Evolutionary conservation across 352 stramenopile species (phyloP), one percentile per base, ranked within the genome.

Genomic region (Globisporangium rhizosaccharum): DNA sequence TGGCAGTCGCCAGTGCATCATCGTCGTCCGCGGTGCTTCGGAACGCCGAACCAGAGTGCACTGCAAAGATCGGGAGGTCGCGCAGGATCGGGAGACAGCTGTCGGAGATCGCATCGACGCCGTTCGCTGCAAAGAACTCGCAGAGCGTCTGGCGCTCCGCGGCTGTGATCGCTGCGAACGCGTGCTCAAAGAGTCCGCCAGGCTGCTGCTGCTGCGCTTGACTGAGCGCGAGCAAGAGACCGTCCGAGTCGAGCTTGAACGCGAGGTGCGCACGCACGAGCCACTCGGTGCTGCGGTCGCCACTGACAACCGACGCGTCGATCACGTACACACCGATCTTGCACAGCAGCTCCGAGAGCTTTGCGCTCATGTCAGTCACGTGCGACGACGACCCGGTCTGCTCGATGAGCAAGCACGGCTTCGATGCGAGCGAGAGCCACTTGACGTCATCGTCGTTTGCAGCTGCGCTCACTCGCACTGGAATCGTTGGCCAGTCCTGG

Each of bases 41-140:
- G 25, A 54, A 62, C 23, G 45, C 41, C 1, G 17, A 26, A n/a
- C 56, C 61, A 25, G 48, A 39, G 41, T 82, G 50, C 18, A 85
- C 67, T 25, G 64, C 52, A 51, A 85, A 85, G 51, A 85, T 78
- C 8, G 75, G 73, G 5, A 85, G 69, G 25, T 83, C 75, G 11
- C 70, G 73, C 11, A 85, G 47, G 66, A 66, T 68, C 50, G 63
- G 54, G 30, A 77, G 59, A 25, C 72, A 75, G 28, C 63, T 65
- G 30, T 70, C 65, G n/a, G 70, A 68, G 26, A 83, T 59, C 3
- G 62, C 51, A 37, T 72, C 59, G 51, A 68, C 62, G 3, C 69
- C 69, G 52, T 73, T 80, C 20, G 54, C 55, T 14, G 68, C 61
- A 55, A 86, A 82, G 47, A 76, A 84, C 17, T 72, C 56, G 30